Evolutionary conservation across 352 stramenopile genomes (phyloP), one percentile per base, ranked within the genome.

Genomic region (Pythium folliculosum): DNA sequence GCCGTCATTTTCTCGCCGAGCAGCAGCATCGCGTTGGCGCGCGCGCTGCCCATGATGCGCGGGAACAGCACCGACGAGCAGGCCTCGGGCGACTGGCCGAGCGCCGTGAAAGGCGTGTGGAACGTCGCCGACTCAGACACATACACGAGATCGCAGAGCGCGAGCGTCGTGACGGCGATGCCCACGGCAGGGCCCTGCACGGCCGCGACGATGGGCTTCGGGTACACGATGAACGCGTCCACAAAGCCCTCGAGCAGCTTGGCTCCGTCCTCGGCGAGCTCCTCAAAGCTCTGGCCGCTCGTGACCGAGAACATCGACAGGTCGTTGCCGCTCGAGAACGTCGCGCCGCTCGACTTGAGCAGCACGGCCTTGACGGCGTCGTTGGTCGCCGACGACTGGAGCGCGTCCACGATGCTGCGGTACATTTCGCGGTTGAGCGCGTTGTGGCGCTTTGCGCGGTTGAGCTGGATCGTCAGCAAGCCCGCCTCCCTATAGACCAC

Each of bases 251-350:
- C 80, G 35, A 89, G 79, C 23, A 84, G 63, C 58, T 75, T 74
- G 4, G 75, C 81, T 25, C 76, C 85, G 13, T 86, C 77, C 10
- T 82, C 78, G 4, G 84, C 84, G 69, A 91, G 81, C 5, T 78
- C 57, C 43, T 94, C 82, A 44, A 89, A 77, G 27, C 71, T 78
- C 32, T 88, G 65, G 10, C 79, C 69, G 45, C 77, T 74, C 35
- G 86, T 80, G 49, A 71, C 63, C 44, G 83, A 84, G 70, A 94
- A 94, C 80, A 91, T 91, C 19, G 81, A 88, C 25, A 96, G 67
- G 59, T 97, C 89, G 47, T 95, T 96, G 48, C 92, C 92, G 67
- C 84, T 96, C 19, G 88, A 95, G 75, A 98, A 98, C 63, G 92
- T 97, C 1, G 85, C 58, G 55, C 92, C 93, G 16, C 70, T 75